phyloP scores from a whole-genome alignment of 179 eudicot species.

The Carnegiea gigantea region DNA sequence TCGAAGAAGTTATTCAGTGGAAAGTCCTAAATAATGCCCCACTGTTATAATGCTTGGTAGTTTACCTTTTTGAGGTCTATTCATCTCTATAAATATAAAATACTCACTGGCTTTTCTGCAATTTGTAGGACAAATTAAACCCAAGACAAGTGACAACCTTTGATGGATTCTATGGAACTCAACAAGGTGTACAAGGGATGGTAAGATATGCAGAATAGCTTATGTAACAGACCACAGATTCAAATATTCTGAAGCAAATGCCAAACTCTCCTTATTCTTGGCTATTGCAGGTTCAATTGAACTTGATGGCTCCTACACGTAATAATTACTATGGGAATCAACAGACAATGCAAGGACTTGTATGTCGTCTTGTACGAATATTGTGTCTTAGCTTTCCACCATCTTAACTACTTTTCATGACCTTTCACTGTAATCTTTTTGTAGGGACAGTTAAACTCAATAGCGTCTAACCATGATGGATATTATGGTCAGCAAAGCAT shows the following conservation, averaged over 20 bases:
- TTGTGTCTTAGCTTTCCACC: neutral
- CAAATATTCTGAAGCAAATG: neutral
- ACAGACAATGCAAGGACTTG: conserved; percentile 74
- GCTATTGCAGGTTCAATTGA: conserved; percentile 65
- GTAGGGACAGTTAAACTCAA: conserved; percentile 74
- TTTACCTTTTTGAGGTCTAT: conserved; percentile 3
- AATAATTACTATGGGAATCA: conserved; percentile 76
- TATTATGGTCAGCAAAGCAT: conserved; percentile 67
- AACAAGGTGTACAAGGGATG: conserved; percentile 43
- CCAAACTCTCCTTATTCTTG: conserved; percentile 12
- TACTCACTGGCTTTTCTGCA: conserved; percentile 14
- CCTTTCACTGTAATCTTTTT: conserved; percentile 1
- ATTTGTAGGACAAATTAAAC: conserved; percentile 48
- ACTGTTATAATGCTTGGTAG: neutral
- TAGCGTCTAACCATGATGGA: conserved; percentile 71
- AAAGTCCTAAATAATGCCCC: neutral
- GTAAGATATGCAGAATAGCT: conserved; percentile 29
- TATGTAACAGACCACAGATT: neutral
- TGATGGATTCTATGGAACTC: conserved; percentile 47
- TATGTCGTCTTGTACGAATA: conserved; percentile 28
- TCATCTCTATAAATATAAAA: neutral
- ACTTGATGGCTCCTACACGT: conserved; percentile 85
- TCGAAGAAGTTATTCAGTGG: neutral
- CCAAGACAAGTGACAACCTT: conserved; percentile 41
- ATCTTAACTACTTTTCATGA: neutral